Evolutionary conservation across 345 rosid genomes (phyloP), one percentile per base, ranked within the genome.

Genomic region (Draba incana): DNA sequence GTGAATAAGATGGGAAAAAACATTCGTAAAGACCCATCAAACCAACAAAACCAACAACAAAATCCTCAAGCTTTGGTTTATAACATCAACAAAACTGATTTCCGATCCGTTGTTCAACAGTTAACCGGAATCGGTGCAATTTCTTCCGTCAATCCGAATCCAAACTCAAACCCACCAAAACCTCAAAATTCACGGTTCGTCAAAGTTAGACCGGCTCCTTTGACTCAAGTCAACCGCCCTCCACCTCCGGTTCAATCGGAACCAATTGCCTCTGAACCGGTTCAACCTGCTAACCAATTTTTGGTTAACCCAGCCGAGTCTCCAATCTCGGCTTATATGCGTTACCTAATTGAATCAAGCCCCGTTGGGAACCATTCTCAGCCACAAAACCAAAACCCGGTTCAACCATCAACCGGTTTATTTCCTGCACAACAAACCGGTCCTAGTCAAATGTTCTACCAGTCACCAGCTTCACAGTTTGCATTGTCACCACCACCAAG

Each of bases 51-150:
- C 56, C 85, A 84, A 52, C 79, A 81, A 51, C 85, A 79, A 68
- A 82, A 77, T 45, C 92, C 97, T 68, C 98, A 88, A 82, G 92
- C 96, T 68, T 90, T 88, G 77, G 95, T 92, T 73, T 92, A 89
- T 81, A 92, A 92, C 81, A 92, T 92, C 62, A 88, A 91, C 90
- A 92, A 89, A 91, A 88, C 82, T 56, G 92, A 92, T 57, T 92
- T 92, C 51, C 80, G 97, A 57, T 88, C 83, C 50, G 80, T 90
- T 46, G 98, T 90, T 82, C 98, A 92, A 78, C 90, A 86, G 71
- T 87, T 92, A 42, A 92, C 98, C 16, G 97, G 98, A 56, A 85
- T 91, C 1, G 88, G 87, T 30, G 81, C 96, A 13, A 16, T 59
- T 61, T 68, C 74, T 46, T 45, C 53, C 2, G 31, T 38, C 45